A percentile compares a stretch with the other conserved stretches of the same genome.
Evolutionary conservation across 106 monocot species (phyloP).

Genomic region (Agapanthus africanus): DNA sequence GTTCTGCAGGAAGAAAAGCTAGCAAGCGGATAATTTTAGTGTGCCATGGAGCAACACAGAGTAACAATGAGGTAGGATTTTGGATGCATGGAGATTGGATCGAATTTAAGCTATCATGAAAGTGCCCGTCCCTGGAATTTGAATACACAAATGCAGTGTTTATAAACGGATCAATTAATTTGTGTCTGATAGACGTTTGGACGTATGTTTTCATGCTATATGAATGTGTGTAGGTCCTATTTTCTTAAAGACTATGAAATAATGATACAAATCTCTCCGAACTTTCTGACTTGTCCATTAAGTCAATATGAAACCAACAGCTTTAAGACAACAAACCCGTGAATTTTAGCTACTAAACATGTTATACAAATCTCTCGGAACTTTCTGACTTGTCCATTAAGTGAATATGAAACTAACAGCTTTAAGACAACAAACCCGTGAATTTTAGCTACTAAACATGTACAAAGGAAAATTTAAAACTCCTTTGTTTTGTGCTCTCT

Average conservation of each 20-base stretch:
- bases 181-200: not conserved
- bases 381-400: not conserved
- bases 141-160: not conserved
- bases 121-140: no score
- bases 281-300: no score
- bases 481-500: no score
- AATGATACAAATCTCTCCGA: no score
- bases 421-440: no score
- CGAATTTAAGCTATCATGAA: no score
- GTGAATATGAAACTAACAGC: not conserved
- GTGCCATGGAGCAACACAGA: constrained; percentile 46
- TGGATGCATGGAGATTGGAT: constrained; percentile 1
- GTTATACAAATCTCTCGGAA: no score
- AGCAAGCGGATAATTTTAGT: constrained; percentile 41
- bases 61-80: constrained; percentile 31
- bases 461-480: no score
- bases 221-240: not conserved
- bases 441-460: no score
- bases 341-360: no score
- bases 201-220: not conserved
- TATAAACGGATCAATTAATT: not conserved
- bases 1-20: constrained; percentile 43
- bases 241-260: not conserved
- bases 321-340: no score
- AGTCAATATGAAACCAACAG: no score